Evolutionary conservation across 331 rosid genomes (phyloP).

Genomic region (Stylosanthes scabra): DNA sequence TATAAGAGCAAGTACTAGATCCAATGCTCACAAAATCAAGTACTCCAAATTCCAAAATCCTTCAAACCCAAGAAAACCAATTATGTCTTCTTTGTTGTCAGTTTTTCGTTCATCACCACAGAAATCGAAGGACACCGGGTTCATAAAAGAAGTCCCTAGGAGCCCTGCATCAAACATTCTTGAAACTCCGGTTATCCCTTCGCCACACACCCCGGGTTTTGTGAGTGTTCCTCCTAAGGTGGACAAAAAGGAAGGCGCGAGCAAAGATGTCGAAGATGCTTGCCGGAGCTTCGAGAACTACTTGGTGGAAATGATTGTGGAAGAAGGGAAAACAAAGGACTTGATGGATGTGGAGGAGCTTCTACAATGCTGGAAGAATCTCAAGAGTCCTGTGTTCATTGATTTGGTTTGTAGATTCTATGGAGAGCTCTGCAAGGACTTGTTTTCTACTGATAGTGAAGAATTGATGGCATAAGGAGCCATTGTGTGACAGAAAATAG

Average conservation of each 20-base stretch:
- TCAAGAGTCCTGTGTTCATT: constrained; percentile 73
- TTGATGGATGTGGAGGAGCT: constrained; percentile 93
- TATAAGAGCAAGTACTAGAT: constrained; percentile 47
- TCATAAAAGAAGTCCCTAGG: constrained; percentile 19
- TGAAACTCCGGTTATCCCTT: constrained; percentile 41
- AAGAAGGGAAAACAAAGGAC: constrained; percentile 76
- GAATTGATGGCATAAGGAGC: constrained; percentile 32
- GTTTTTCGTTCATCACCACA: constrained; percentile 39
- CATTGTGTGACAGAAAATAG: too few species aligned
- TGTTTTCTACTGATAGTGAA: constrained; percentile 60
- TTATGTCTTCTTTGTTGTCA: constrained; percentile 47
- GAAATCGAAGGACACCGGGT: constrained; percentile 39
- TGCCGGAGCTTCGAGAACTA: constrained; percentile 91
- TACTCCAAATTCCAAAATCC: constrained; percentile 18
- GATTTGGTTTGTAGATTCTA: constrained; percentile 82
- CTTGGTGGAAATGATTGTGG: constrained; percentile 87
- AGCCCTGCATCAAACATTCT: constrained; percentile 39
- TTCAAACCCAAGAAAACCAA: constrained; percentile 20
- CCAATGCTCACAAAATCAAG: constrained; percentile 19
- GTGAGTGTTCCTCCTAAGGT: constrained; percentile 13
- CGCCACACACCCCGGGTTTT: constrained; percentile 54
- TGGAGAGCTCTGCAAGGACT: constrained; percentile 91
- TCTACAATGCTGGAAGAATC: constrained; percentile 85
- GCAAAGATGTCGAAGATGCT: constrained; percentile 70
- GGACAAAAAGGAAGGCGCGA: constrained; percentile 23